Percentiles rank a stretch among this genome's conserved stretches.
Evolutionary conservation across 139 green algal species (phyloP).

Genomic region (Chlorella sp.): DNA sequence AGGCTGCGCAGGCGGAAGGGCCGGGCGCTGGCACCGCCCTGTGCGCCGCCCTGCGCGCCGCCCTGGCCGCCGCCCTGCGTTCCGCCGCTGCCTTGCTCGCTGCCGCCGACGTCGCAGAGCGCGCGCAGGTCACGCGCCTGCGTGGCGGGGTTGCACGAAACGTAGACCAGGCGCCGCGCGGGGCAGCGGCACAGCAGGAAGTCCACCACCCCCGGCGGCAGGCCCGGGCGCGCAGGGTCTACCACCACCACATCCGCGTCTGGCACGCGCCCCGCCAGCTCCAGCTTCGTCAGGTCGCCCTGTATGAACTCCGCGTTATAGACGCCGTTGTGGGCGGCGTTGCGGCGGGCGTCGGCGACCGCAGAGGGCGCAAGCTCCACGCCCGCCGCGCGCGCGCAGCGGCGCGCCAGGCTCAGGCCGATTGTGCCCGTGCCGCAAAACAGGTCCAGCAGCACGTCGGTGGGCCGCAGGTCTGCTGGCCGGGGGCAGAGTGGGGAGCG

Average conservation of each 20-base stretch:
- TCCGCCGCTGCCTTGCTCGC: no score
- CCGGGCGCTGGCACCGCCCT: background rate
- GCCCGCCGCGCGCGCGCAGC: constrained; percentile 49
- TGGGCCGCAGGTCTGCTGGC: background rate
- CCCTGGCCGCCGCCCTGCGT: background rate
- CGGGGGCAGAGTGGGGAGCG: background rate
- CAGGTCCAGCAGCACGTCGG: constrained; percentile 80
- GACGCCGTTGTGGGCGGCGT: constrained; percentile 78
- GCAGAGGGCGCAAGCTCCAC: constrained; percentile 52
- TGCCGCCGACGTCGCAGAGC: constrained; percentile 34
- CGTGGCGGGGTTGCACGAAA: constrained; percentile 83
- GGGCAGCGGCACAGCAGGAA: constrained; percentile 58
- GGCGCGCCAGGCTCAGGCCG: constrained; percentile 69
- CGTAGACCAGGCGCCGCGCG: constrained; percentile 81
- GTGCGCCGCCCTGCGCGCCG: background rate
- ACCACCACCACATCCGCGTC: constrained; percentile 58
- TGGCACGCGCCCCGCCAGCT: constrained; percentile 13
- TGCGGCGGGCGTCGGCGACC: constrained; percentile 61
- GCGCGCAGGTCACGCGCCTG: constrained; percentile 62
- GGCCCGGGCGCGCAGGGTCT: constrained; percentile 80
- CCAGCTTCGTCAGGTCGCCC: constrained; percentile 54
- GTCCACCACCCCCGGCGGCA: constrained; percentile 52
- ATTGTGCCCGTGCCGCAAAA: constrained; percentile 91
- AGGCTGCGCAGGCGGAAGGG: constrained; percentile 67
- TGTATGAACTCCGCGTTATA: constrained; percentile 70